These are phyloP conservation scores for Fusarium fujikuroi DNA, from an alignment of 2,329 filamentous ascomycete genomes.

Conservation along the genomic window DNA sequence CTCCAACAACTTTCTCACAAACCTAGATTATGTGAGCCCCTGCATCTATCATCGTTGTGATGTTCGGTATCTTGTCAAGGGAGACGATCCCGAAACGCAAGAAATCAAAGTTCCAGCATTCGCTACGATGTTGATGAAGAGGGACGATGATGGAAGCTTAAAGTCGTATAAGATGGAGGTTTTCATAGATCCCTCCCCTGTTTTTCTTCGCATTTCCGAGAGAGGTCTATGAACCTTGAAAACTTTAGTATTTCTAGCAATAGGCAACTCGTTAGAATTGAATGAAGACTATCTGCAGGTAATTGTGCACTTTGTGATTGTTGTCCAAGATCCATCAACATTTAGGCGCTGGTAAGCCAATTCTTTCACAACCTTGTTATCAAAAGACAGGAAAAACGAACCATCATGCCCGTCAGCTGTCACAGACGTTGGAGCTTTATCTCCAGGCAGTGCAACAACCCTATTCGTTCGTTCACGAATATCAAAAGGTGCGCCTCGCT, in stretches of 20 bases:
- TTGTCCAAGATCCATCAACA: conserved; percentile 27
- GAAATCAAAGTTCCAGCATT: background rate
- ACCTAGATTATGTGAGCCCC: background rate
- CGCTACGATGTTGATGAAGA: background rate
- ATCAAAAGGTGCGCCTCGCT: conserved; percentile 23
- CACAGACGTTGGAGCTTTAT: background rate
- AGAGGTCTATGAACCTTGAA: background rate
- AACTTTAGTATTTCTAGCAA: background rate
- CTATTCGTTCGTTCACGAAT: conserved; percentile 29
- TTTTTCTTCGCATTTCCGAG: conserved; percentile 1
- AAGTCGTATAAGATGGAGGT: conserved; percentile 4
- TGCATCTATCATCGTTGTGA: conserved; percentile 9
- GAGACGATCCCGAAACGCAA: conserved; percentile 2
- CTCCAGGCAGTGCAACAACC: conserved; percentile 17
- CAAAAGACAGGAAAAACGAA: conserved; percentile 13
- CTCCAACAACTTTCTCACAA: background rate
- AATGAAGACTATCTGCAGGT: background rate
- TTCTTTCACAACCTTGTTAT: background rate
- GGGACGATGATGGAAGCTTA: background rate
- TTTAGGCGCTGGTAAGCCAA: conserved; percentile 27
- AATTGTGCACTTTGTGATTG: background rate
- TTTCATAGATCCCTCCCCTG: background rate
- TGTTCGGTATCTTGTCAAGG: conserved; percentile 9
- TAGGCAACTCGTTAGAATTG: background rate
- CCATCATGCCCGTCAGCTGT: background rate